phyloP scores from a whole-genome alignment of 2,329 filamentous ascomycete genomes.

The Sporothrix mexicana region DNA sequence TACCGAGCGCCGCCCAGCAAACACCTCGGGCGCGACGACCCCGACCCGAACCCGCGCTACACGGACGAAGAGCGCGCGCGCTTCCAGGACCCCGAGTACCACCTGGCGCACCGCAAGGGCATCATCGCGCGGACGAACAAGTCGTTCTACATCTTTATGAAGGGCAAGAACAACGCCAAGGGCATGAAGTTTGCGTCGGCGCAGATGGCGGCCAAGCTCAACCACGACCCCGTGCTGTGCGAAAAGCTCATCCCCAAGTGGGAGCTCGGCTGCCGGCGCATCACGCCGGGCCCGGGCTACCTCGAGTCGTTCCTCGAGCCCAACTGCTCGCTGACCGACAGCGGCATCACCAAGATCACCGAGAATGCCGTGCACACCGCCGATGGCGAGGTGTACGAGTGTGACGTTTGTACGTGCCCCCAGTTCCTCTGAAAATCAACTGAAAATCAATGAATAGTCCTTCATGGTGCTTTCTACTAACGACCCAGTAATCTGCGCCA shows the following conservation, averaged over 20 bases:
- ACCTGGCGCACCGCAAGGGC: constrained; percentile 29
- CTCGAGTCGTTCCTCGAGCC: constrained; percentile 49
- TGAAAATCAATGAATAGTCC: no score
- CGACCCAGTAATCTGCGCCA: constrained; percentile 44
- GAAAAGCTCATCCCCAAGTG: constrained; percentile 31
- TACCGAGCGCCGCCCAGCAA: constrained; percentile 22
- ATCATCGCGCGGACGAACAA: constrained; percentile 28
- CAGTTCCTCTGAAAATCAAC: no score
- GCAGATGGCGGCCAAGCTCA: constrained; percentile 28
- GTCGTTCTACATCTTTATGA: constrained; percentile 29
- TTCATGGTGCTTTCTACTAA: no score
- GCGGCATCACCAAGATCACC: constrained; percentile 48
- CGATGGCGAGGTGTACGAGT: constrained; percentile 41
- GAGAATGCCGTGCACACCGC: constrained; percentile 43
- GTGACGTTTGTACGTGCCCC: constrained; percentile 33
- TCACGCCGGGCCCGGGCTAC: constrained; percentile 52
- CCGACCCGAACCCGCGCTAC: constrained; percentile 27
- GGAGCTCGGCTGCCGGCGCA: constrained; percentile 48
- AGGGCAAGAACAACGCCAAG: constrained; percentile 25
- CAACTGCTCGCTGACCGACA: constrained; percentile 52
- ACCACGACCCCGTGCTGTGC: constrained; percentile 25
- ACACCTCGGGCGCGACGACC: constrained; percentile 26
- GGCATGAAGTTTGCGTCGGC: constrained; percentile 9
- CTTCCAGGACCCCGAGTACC: constrained; percentile 31
- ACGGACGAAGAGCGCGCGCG: constrained; percentile 21